A percentile compares a stretch with the other conserved stretches of the same genome.
Conservation (phyloP, 208 protist genomes). For the Trypanosoma boissoni region DNA sequence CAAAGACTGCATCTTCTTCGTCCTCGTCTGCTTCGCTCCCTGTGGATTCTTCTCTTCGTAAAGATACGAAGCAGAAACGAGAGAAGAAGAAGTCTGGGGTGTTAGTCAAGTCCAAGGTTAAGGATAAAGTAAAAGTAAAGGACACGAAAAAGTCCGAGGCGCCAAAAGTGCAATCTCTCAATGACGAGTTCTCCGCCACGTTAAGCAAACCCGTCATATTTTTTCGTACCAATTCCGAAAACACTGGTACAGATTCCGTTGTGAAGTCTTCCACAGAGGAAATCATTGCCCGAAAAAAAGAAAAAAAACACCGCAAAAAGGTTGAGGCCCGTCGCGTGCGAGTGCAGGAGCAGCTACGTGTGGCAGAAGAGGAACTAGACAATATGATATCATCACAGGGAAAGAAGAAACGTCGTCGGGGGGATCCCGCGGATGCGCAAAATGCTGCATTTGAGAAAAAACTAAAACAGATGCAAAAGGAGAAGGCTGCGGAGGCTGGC, state of each 20-base stretch:
- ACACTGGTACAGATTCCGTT: neutral
- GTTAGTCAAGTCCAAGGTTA: constrained; percentile 1
- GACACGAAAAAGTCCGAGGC: constrained; percentile 8
- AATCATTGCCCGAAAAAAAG: constrained; percentile 82
- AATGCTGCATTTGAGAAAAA: constrained; percentile 27
- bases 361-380: constrained; percentile 46
- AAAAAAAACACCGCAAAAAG: constrained; percentile 72
- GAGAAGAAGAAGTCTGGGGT: constrained; percentile 6
- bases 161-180: constrained; percentile 10
- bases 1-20: too few species aligned
- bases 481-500: constrained; percentile 27
- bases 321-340: constrained; percentile 46
- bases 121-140: neutral
- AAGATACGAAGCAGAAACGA: constrained; percentile 7
- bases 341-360: constrained; percentile 33
- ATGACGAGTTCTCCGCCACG: constrained; percentile 18
- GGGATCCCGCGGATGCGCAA: constrained; percentile 7
- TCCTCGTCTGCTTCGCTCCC: too few species aligned
- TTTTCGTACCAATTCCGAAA: constrained; percentile 3
- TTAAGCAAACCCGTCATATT: constrained; percentile 15
- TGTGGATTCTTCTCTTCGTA: too few species aligned
- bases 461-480: constrained; percentile 18
- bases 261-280: constrained; percentile 30
- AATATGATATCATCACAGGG: constrained; percentile 17
- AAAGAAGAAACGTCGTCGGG: constrained; percentile 29